Base-by-base conservation (phyloP, 805 yeast species). In the Pichia scutulata region DNA sequence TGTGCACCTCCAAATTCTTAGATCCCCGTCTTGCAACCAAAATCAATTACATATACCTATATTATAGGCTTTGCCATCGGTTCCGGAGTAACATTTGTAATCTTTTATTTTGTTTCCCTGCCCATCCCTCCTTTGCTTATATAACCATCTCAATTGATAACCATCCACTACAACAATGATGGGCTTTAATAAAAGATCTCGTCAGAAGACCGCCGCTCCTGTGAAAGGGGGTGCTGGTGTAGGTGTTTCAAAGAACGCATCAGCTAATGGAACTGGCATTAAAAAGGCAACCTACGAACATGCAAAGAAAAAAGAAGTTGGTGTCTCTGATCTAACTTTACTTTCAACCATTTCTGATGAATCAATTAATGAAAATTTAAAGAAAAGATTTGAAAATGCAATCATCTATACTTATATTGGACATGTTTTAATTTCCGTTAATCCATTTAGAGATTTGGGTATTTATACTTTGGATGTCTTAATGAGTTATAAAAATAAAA, bases 381-480 rank as follows among this genome's bases (percentile, higher is more conserved):
- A 88, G 62, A 88, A 89, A 64, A 74, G 99, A 53, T 93, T 93
- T 67, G 80, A 84, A 70, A 89, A 89, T 62, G 93, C 87, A 24
- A 76, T 89, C 30, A 93, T 93, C 55, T 93, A 93, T 65, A 90
- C 96, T 0, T 89, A 88, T 66, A 89, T 89, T 64, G 96, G 96
- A 0, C 95, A 89, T 72, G 96, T 89, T 61, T 75, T 93, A 65
- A 93, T 93, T 59, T 89, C 97, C 5, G 96, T 93, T 46, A 93
- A 93, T 62, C 99, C 99, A 2, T 93, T 93, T 71, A 81, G 89
- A 56, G 99, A 93, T 66, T 73, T 93, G 62, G 99, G 99, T 2
- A 93, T 93, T 47, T 93, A 93, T 69, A 89, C 97, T 8, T 86
- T 81, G 46, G 83, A 81, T 22, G 82, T 82, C 2, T 72, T 92